These are phyloP conservation scores for Annulohypoxylon stygium DNA, from an alignment of 495 filamentous ascomycete genomes.

Conservation along the genomic window DNA sequence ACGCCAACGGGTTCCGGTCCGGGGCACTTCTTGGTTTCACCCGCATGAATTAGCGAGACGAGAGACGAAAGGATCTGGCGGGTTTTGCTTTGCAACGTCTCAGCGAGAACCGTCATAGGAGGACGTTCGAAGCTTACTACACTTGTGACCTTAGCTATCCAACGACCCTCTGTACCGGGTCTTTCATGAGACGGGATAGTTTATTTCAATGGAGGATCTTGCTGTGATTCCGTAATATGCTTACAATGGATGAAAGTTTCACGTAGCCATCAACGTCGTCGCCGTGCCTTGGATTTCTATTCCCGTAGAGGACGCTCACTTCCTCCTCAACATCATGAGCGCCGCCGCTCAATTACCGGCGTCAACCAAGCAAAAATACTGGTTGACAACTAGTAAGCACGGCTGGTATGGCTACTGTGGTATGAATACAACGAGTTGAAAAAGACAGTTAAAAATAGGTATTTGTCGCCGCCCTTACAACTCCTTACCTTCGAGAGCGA, in stretches of 20 bases:
- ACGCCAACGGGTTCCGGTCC: slow-evolving; percentile 23
- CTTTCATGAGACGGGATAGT: background rate
- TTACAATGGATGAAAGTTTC: background rate
- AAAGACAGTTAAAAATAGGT: background rate
- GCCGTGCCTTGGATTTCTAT: background rate
- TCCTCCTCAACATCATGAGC: background rate
- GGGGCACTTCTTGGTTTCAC: slow-evolving; percentile 20
- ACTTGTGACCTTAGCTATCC: slow-evolving; percentile 15
- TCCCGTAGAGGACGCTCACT: background rate
- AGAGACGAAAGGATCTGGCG: slow-evolving; percentile 10
- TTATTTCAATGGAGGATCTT: slow-evolving; percentile 9
- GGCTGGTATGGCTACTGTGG: slow-evolving; percentile 8
- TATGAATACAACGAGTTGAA: background rate
- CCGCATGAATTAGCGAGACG: background rate
- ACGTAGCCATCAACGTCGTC: slow-evolving; percentile 4
- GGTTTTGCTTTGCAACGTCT: slow-evolving; percentile 18
- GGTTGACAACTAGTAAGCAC: slow-evolving; percentile 6
- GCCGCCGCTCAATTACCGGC: background rate
- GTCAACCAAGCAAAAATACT: background rate
- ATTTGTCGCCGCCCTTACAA: slow-evolving; percentile 4
- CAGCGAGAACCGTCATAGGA: slow-evolving; percentile 24
- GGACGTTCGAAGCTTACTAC: slow-evolving; percentile 40
- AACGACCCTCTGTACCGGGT: background rate
- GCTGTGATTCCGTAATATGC: background rate
- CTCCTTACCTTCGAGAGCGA: no score